Evolutionary conservation across 202 grass and related monocot genomes (phyloP), one percentile per base, ranked within the genome.

Genomic region (Zizania palustris): DNA sequence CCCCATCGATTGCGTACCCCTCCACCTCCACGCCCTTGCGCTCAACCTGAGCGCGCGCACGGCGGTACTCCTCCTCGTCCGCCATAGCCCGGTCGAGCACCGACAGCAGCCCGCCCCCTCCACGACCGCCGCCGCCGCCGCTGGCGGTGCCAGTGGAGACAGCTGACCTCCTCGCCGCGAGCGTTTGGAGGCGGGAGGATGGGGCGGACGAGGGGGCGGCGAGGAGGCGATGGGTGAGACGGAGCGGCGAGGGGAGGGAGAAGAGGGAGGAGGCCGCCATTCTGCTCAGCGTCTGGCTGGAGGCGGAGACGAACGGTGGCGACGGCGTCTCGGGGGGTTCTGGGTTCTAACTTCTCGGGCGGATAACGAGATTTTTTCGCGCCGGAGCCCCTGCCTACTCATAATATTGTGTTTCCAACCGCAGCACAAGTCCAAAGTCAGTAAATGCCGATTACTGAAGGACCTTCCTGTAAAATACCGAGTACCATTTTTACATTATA

Each of bases 31-130:
- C 77, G 28, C 87, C 95, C 73, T 87, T 98, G 20, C 91, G 85
- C 75, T 85, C 81, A 40, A 98, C 91, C 89, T 92, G 89, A 35
- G 89, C 85, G 9, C 95, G 86, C 58, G 91, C 95, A 39, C 86
- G 86, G 60, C 95, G 91, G 80, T 98, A 98, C 87, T 90, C 91
- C 79, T 98, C 95, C 71, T 98, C 95, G 65, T 92, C 88, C 11
- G 79, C 88, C 80, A 95, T 73, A 34, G 87, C 87, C 76, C 85
- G 83, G 89, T 94, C 91, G 41, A 98, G 70, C 74, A 95, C 78
- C 39, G 91, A 92, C 19, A 98, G 82, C 44, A 92, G 61, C 14
- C 89, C 85, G 14, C 55, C 53, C 56, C 55, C 80, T 6, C 63
- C 75, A 13, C 65, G 44, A 5, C 43, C 20, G 7, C 83, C 51